phyloP scores from a whole-genome alignment of 2,329 filamentous ascomycete genomes.

The Tolypocladium capitatum region DNA sequence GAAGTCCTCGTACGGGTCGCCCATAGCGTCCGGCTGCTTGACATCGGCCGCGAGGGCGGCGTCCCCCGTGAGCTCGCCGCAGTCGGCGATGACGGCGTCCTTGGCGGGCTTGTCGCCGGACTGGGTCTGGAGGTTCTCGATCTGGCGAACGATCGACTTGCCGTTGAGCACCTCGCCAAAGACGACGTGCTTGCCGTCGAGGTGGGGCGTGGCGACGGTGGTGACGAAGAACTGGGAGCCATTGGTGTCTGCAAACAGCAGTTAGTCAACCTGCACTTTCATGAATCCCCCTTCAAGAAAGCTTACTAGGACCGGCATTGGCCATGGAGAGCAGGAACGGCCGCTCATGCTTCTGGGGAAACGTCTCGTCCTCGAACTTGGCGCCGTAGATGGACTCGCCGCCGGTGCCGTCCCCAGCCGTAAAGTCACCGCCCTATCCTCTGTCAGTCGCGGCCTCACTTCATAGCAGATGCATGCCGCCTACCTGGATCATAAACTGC shows the following conservation, averaged over 20 bases:
- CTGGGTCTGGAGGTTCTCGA: conserved; percentile 71
- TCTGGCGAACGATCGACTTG: conserved; percentile 78
- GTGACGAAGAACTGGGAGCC: conserved; percentile 98
- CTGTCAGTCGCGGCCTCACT: background rate
- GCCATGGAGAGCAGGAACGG: conserved; percentile 96
- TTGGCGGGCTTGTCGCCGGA: conserved; percentile 63
- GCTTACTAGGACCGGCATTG: conserved; percentile 81
- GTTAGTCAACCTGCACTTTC: background rate
- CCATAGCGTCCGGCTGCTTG: conserved; percentile 64
- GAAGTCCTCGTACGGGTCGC: conserved; percentile 90
- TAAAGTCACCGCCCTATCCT: conserved; percentile 88
- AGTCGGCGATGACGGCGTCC: conserved; percentile 66
- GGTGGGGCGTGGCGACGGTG: conserved; percentile 84
- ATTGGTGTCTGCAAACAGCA: conserved; percentile 55
- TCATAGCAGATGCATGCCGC: background rate
- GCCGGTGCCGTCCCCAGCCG: conserved; percentile 82
- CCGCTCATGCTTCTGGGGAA: conserved; percentile 78
- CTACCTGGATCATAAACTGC: conserved; percentile 74
- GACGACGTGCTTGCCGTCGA: conserved; percentile 94
- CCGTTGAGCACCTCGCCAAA: conserved; percentile 90
- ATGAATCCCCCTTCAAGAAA: background rate
- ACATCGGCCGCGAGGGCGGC: conserved; percentile 53
- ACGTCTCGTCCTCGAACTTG: conserved; percentile 97
- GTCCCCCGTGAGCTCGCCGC: conserved; percentile 68
- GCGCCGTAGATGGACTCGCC: conserved; percentile 95